Percentiles rank a stretch among this genome's conserved stretches.
These are phyloP conservation scores for Moricandia moricandioides DNA, from an alignment of 345 rosid genomes.

Conservation along the genomic window DNA sequence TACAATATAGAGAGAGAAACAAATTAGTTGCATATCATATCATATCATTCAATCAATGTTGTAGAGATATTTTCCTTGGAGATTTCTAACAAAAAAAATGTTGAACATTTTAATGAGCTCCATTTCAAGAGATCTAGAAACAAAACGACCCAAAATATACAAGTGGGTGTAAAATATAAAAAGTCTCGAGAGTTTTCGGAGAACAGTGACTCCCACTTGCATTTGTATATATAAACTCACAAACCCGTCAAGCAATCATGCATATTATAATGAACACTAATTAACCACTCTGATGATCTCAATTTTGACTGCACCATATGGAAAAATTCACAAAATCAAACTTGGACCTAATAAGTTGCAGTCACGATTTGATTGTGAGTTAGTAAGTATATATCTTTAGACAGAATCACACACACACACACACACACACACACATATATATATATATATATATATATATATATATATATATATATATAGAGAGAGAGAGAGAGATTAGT, in stretches of 20 bases:
- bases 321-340: constrained; percentile 19
- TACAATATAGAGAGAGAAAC: neutral
- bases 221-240: constrained; percentile 14
- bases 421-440: neutral
- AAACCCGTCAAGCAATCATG: constrained; percentile 27
- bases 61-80: neutral
- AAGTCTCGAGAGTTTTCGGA: constrained; percentile 16
- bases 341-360: constrained; percentile 6
- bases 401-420: neutral
- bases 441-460: too few species aligned
- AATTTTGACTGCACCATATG: neutral
- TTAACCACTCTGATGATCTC: constrained; percentile 8
- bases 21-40: constrained; percentile 5
- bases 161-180: constrained; percentile 34
- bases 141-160: constrained; percentile 12
- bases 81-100: neutral
- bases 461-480: neutral
- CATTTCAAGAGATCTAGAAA: constrained; percentile 26
- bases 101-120: neutral
- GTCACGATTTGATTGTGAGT: constrained; percentile 19
- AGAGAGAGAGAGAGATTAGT: too few species aligned
- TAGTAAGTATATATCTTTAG: constrained; percentile 3
- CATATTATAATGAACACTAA: constrained; percentile 22
- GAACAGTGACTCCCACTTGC: constrained; percentile 34
- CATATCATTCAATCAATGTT: neutral